phyloP scores from a whole-genome alignment of 495 filamentous ascomycete genomes.

The Bathelium albidoporum region DNA sequence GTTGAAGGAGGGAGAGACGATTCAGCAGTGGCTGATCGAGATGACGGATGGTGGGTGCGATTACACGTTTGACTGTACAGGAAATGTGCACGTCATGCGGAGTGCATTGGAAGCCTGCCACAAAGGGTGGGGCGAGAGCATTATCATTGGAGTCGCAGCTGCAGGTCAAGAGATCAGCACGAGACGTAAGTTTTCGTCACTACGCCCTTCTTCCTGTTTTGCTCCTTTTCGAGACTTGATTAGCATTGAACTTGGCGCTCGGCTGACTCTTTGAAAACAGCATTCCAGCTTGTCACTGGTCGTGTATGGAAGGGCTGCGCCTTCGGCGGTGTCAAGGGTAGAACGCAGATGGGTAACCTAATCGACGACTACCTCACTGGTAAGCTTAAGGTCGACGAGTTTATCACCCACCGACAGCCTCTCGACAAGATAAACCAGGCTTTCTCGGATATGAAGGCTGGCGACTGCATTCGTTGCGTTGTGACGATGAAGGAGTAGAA shows the following conservation, averaged over 20 bases:
- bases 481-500: constrained; percentile 43
- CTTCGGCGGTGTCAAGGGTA: constrained; percentile 96
- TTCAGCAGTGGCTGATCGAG: constrained; percentile 86
- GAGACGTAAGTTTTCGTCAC: constrained; percentile 58
- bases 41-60: constrained; percentile 99
- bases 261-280: constrained; percentile 34
- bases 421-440: constrained; percentile 75
- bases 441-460: constrained; percentile 88
- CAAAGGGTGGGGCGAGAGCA: constrained; percentile 98
- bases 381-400: constrained; percentile 95
- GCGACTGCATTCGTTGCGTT: constrained; percentile 90
- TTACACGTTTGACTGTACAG: constrained; percentile 99
- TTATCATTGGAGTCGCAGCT: constrained; percentile 94
- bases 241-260: constrained; percentile 9
- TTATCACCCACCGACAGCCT: constrained; percentile 90
- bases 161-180: constrained; percentile 96
- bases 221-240: not conserved
- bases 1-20: constrained; percentile 58
- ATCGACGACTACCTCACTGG: constrained; percentile 85
- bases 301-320: constrained; percentile 97
- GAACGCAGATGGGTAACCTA: constrained; percentile 77
- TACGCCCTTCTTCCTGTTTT: constrained; percentile 1
- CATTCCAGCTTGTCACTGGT: constrained; percentile 96
- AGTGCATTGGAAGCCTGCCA: constrained; percentile 95
- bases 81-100: constrained; percentile 93